Evolutionary conservation across 192 early-diverging fungal species (phyloP), one percentile per base, ranked within the genome.

Genomic region (Entomortierella lignicola): DNA sequence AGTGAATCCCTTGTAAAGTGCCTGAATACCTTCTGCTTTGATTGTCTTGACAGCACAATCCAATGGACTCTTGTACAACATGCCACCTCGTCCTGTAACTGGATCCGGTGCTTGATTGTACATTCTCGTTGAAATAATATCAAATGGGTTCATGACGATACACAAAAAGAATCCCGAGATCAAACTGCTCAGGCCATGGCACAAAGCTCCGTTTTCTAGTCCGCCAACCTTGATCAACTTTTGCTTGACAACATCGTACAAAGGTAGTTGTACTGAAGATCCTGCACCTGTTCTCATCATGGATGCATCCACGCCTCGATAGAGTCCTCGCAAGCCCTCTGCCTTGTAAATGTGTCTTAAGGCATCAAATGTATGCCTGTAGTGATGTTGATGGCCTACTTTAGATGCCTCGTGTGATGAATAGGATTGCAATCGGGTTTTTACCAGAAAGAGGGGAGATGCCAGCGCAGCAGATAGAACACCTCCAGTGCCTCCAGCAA

Each of bases 141-240:
- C 97, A 65, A 97, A 96, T n/a, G 97, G 96, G 62, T 99, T 98
- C 96, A 99, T 99, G 50, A 89, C 92, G 25, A 88, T 81, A 71
- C 94, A 95, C 18, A 97, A 92, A 69, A 94, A 91, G 61, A 97
- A 88, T 55, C 94, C 93, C 0, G 92, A 93, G 50, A 92, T 82
- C 85, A 96, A 83, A 77, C 90, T 91, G 4, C 93, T 89, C 41
- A 90, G 66, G 42, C 92, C 89, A 66, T 98, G 96, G 53, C 94
- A 87, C 12, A 85, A 44, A 25, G 90, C 83, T 59, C 89, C 85
- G 51, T 85, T 88, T 44, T 87, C 81, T 53, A 89, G 80, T 53
- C 83, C 83, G 48, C 83, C 89, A 68, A 92, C 67, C 72, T 82
- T 77, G 52, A 89, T 75, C 42, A 92, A 72, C 27, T 83, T 84